A percentile compares a stretch with the other conserved stretches of the same genome.
Evolutionary conservation across 495 filamentous ascomycete genomes (phyloP).

Genomic region (Letharia lupina): DNA sequence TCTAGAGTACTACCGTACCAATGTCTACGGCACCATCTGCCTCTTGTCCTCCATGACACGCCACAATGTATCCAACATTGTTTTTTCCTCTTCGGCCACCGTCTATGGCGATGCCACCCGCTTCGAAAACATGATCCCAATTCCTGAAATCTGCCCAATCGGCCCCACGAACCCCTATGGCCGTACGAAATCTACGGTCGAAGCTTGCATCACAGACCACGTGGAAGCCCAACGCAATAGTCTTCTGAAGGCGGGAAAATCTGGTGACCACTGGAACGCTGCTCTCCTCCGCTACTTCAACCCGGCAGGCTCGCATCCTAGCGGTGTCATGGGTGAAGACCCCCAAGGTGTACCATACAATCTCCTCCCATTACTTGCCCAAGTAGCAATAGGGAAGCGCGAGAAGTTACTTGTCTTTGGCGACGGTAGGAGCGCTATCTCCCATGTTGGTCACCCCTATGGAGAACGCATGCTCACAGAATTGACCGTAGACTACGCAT

Average conservation of each 20-base stretch:
- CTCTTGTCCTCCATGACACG: constrained; percentile 80
- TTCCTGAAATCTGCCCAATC: constrained; percentile 92
- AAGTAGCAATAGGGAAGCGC: constrained; percentile 90
- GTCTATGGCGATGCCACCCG: constrained; percentile 98
- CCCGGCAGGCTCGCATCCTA: constrained; percentile 89
- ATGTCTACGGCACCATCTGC: constrained; percentile 86
- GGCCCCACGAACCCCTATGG: constrained; percentile 97
- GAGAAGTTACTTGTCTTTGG: constrained; percentile 94
- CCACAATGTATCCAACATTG: constrained; percentile 89
- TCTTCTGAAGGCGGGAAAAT: constrained; percentile 67
- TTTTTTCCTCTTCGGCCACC: constrained; percentile 94
- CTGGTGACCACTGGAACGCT: constrained; percentile 78
- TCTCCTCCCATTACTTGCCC: constrained; percentile 83
- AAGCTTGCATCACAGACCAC: constrained; percentile 83
- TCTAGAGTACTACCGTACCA: constrained; percentile 94
- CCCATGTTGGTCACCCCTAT: constrained; percentile 22
- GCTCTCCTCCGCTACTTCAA: constrained; percentile 97
- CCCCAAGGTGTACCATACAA: constrained; percentile 95
- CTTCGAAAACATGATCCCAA: constrained; percentile 96
- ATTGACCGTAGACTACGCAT: constrained; percentile 65
- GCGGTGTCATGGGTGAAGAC: constrained; percentile 97
- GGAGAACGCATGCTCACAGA: constrained; percentile 21
- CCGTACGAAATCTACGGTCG: constrained; percentile 85
- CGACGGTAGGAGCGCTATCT: constrained; percentile 55
- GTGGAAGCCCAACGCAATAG: constrained; percentile 82